Base-by-base conservation (phyloP, 768 basidiomycete species). In the Amanita fuliginea region DNA sequence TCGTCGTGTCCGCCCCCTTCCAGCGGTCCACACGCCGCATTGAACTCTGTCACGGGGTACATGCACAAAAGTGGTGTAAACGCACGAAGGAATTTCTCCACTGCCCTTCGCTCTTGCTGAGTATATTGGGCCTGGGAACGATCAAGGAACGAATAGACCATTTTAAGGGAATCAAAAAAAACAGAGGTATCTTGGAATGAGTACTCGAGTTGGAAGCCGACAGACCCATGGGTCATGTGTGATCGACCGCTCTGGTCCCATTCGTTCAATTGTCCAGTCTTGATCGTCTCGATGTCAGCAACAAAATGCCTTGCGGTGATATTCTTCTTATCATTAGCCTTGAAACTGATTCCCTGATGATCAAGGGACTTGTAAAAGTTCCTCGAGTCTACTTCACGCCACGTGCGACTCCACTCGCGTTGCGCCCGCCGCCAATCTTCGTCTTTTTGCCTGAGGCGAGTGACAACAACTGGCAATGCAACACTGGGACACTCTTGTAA, bases 331-430 rank as follows among this genome's bases (percentile, higher is more conserved):
- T 99, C 96, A 64, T 91, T 94, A 51, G 75, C 75, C 70, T 97
- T 98, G 80, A 95, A 96, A 52, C 76, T 80, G 63, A 89, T 87
- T 14, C 92, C 94, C 63, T 96, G 94, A 60, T 96, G 91, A 62
- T 99, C 96, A 44, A 98, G 80, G 26, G 86, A 85, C 68, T 95
- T 97, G 80, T 96, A 95, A 62, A 94, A 98, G 70, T 98, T 98
- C 69, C 92, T 93, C 49, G 85, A 84, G 59, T 99, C 92, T 43
- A 94, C 86, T 63, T 97, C 95, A 45, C 92, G 76, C 96, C 96
- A 98, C 13, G 92, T 94, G 53, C 86, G 78, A 67, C 86, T 90
- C 91, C 92, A 98, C 64, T 97, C 94, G 24, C 95, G 76, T 63
- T 93, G 89, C 24, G 86, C 82, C 28, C 89, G 76, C 59, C 90